These are phyloP conservation scores for Plectranthus barbatus DNA, from an alignment of 257 asterid genomes.

Conservation along the genomic window DNA sequence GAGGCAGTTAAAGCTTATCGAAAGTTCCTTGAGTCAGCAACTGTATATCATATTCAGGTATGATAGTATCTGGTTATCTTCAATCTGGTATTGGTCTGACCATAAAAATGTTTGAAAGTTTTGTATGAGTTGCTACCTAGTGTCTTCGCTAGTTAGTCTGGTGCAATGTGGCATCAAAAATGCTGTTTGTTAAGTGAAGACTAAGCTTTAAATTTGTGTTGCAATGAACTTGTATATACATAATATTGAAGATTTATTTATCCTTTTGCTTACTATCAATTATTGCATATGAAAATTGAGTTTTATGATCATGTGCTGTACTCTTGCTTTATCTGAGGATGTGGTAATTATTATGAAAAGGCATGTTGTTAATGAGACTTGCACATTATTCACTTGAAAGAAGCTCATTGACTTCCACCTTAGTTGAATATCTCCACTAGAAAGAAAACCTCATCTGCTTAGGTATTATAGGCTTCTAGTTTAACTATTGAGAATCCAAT, in stretches of 20 bases:
- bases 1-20: constrained; percentile 52
- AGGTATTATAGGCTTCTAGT: not conserved
- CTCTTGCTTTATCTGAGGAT: not conserved
- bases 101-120: not conserved
- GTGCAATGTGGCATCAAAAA: not conserved
- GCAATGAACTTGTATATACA: not conserved
- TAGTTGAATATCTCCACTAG: not conserved
- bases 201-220: not conserved
- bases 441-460: not conserved
- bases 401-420: not conserved
- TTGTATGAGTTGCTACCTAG: no score
- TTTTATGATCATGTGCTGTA: not conserved
- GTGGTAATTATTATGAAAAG: not conserved
- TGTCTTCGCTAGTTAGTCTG: no score
- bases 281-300: not conserved
- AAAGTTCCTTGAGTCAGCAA: constrained; percentile 69
- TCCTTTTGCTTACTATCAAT: not conserved
- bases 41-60: constrained; percentile 75
- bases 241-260: not conserved
- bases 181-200: not conserved
- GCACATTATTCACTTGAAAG: not conserved
- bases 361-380: not conserved
- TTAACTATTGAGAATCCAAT: not conserved
- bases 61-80: constrained; percentile 1
- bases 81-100: not conserved